Evolutionary conservation across 192 early-diverging fungal genomes (phyloP).

Genomic region (Lunasporangiospora selenospora): DNA sequence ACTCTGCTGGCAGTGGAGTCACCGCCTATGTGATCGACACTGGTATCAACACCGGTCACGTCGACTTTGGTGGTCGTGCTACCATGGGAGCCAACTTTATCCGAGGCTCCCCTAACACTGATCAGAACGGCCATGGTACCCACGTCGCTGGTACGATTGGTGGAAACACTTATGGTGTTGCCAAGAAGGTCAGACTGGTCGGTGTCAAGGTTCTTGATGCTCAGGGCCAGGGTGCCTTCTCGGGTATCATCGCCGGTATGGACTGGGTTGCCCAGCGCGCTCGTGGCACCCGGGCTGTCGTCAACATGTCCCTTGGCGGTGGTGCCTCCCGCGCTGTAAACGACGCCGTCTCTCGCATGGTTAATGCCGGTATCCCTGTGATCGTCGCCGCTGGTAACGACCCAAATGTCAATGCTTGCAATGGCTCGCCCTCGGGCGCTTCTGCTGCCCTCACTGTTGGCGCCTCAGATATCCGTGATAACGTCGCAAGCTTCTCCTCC

Average conservation of each 20-base stretch:
- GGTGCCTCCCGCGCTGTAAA: slow-evolving; percentile 65
- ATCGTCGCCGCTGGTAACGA: slow-evolving; percentile 83
- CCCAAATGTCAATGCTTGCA: slow-evolving; percentile 66
- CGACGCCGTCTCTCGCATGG: slow-evolving; percentile 60
- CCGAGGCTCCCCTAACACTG: slow-evolving; percentile 55
- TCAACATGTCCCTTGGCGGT: slow-evolving; percentile 83
- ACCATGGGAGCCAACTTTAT: slow-evolving; percentile 54
- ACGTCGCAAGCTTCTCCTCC: slow-evolving; percentile 82
- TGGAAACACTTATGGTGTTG: slow-evolving; percentile 69
- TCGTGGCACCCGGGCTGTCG: slow-evolving; percentile 51
- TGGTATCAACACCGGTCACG: slow-evolving; percentile 62
- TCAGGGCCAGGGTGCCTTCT: slow-evolving; percentile 62
- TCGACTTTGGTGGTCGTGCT: slow-evolving; percentile 80
- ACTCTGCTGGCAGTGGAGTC: slow-evolving; percentile 58
- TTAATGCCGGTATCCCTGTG: slow-evolving; percentile 67
- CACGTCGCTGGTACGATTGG: slow-evolving; percentile 75
- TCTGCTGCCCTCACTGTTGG: slow-evolving; percentile 83
- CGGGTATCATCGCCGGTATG: slow-evolving; percentile 49
- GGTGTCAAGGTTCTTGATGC: slow-evolving; percentile 73
- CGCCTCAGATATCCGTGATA: slow-evolving; percentile 79
- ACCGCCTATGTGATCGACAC: slow-evolving; percentile 70
- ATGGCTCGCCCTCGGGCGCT: slow-evolving; percentile 57
- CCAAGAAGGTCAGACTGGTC: slow-evolving; percentile 72
- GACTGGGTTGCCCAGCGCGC: slow-evolving; percentile 39
- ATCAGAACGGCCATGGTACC: slow-evolving; percentile 72